phyloP scores from a whole-genome alignment of 345 rosid species.

The Gossypium thurberi region DNA sequence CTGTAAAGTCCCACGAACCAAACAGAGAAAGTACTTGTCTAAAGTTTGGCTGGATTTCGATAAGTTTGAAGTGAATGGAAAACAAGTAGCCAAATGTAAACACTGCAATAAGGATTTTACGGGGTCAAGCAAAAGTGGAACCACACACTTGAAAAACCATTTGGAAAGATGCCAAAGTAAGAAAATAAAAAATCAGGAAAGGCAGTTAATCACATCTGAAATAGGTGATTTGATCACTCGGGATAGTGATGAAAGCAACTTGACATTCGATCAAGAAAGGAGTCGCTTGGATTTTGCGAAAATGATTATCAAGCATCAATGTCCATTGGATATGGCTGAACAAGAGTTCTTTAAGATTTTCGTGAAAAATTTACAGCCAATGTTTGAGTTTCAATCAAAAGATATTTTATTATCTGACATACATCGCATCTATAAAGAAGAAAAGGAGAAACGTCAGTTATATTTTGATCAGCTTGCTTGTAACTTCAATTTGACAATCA shows the following conservation, averaged over 20 bases:
- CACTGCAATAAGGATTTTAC: not conserved
- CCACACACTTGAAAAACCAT: not conserved
- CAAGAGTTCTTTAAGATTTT: not conserved
- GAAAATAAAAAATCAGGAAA: not conserved
- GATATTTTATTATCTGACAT: not conserved
- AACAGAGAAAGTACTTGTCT: not conserved
- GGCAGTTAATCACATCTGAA: not conserved
- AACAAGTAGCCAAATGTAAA: not conserved
- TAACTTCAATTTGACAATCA: not conserved
- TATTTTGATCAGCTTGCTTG: not conserved
- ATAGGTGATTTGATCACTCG: not conserved
- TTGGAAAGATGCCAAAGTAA: not conserved
- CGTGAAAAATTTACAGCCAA: not conserved
- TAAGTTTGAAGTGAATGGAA: not conserved
- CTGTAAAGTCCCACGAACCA: not conserved
- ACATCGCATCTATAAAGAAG: not conserved
- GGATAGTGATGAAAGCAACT: not conserved
- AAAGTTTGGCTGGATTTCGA: not conserved
- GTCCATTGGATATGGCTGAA: not conserved
- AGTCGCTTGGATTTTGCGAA: not conserved
- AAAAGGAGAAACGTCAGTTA: not conserved
- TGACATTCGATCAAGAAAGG: not conserved
- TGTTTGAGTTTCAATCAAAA: not conserved
- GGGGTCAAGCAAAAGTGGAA: not conserved
- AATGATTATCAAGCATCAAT: not conserved